Conservation (phyloP, 345 rosid genomes). For the Populus ilicifolia region DNA sequence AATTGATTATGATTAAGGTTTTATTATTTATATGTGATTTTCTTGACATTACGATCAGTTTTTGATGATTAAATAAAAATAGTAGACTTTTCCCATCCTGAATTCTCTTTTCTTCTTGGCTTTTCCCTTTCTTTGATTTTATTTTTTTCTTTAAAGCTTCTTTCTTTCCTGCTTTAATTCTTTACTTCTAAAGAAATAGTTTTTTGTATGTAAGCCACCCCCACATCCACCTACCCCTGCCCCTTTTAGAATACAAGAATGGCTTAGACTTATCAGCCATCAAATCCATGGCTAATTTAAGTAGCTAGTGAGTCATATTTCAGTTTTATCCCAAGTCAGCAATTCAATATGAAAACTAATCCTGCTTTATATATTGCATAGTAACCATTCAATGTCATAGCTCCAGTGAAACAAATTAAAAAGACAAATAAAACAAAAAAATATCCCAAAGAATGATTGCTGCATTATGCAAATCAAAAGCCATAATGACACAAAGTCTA, state of each 20-base stretch:
- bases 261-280: not conserved
- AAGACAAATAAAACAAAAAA: not conserved
- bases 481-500: not conserved
- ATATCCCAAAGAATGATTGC: not conserved
- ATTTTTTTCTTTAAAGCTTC: too few relatives aligned
- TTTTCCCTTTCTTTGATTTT: too few relatives aligned
- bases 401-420: not conserved
- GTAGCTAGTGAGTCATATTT: not conserved
- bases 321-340: not conserved
- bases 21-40: too few relatives aligned
- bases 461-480: not conserved
- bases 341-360: not conserved
- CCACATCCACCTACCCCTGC: not conserved
- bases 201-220: not conserved
- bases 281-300: not conserved
- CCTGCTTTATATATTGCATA: not conserved
- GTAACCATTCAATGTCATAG: not conserved
- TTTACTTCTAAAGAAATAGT: not conserved
- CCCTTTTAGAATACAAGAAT: not conserved
- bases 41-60: too few relatives aligned
- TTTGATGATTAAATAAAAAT: too few relatives aligned
- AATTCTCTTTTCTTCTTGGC: too few relatives aligned
- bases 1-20: too few relatives aligned
- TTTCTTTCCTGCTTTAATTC: too few relatives aligned
- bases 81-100: too few relatives aligned